Percentiles rank a stretch among this genome's conserved stretches.
phyloP scores from a whole-genome alignment of 1,284 basidiomycete species.

The Gymnopus androsaceus region DNA sequence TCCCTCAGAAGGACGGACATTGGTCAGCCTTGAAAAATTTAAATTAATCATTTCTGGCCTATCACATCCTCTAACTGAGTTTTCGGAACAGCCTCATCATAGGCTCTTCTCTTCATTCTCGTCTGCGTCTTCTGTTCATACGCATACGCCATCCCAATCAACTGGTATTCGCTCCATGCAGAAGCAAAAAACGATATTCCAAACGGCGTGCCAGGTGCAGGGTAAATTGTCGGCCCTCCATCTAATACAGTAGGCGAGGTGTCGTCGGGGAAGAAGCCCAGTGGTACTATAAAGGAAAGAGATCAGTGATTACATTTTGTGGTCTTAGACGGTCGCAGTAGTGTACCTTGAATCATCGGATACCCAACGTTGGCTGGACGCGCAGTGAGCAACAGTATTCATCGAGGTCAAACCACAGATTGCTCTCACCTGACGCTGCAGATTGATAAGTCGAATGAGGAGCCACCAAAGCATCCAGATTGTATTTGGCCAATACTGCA shows the following conservation, averaged over 20 bases:
- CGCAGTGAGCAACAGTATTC: conserved; percentile 38
- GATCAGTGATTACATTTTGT: too few species aligned
- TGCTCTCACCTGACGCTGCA: conserved; percentile 43
- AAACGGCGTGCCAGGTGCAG: conserved; percentile 56
- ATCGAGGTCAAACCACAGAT: conserved; percentile 23
- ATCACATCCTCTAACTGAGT: conserved; percentile 61
- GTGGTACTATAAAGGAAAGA: conserved; percentile 43
- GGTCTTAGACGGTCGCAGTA: too few species aligned
- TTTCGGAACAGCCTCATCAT: conserved; percentile 56
- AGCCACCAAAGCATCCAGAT: conserved; percentile 60
- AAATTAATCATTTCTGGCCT: conserved; percentile 3
- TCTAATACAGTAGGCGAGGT: conserved; percentile 33
- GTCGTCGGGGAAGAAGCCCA: conserved; percentile 61
- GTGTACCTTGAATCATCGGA: conserved; percentile 57
- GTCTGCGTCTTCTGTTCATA: conserved; percentile 67
- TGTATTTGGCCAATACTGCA: conserved; percentile 48
- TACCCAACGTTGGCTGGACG: conserved; percentile 57
- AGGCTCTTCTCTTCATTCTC: conserved; percentile 51
- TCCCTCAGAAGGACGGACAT: too few species aligned
- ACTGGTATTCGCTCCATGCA: conserved; percentile 55
- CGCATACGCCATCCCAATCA: conserved; percentile 61
- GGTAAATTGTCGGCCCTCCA: conserved; percentile 49
- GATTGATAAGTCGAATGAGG: conserved; percentile 54
- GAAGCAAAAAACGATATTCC: conserved; percentile 52
- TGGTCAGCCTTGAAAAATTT: too few species aligned